A percentile compares a stretch with the other conserved stretches of the same genome.
phyloP scores from a whole-genome alignment of 2,329 filamentous ascomycete species.

The Hyphodiscus sp. region DNA sequence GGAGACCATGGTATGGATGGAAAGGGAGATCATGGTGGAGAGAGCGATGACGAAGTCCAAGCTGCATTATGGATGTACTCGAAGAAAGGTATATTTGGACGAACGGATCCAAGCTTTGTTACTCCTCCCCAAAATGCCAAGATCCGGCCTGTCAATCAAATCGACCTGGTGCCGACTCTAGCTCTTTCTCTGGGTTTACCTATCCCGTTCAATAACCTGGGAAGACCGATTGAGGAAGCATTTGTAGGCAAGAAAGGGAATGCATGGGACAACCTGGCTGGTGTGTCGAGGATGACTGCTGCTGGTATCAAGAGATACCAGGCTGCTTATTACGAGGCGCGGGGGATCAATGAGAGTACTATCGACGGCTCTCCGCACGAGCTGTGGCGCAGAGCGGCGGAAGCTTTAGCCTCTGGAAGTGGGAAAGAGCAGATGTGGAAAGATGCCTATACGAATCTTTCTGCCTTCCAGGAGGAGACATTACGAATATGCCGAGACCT shows the following conservation, averaged over 20 bases:
- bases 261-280: constrained; percentile 70
- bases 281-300: constrained; percentile 69
- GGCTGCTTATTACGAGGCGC: constrained; percentile 68
- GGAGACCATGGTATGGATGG: constrained; percentile 98
- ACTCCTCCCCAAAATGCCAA: constrained; percentile 67
- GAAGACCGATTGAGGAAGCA: constrained; percentile 86
- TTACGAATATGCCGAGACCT: constrained; percentile 72
- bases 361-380: constrained; percentile 47
- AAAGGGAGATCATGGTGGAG: constrained; percentile 97
- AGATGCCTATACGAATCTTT: constrained; percentile 52
- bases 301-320: constrained; percentile 90
- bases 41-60: constrained; percentile 93
- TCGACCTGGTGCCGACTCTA: constrained; percentile 90
- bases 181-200: constrained; percentile 83
- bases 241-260: constrained; percentile 67
- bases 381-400: constrained; percentile 51
- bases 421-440: constrained; percentile 36
- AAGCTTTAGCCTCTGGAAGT: constrained; percentile 18
- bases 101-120: constrained; percentile 53
- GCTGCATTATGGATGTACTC: constrained; percentile 99
- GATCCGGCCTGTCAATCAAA: constrained; percentile 70
- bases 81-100: constrained; percentile 76
- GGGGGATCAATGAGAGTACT: constrained; percentile 57
- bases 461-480: constrained; percentile 70
- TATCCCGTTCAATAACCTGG: constrained; percentile 94